phyloP scores from a whole-genome alignment of 805 yeast genomes.

The Schwanniomyces vanrijiae region DNA sequence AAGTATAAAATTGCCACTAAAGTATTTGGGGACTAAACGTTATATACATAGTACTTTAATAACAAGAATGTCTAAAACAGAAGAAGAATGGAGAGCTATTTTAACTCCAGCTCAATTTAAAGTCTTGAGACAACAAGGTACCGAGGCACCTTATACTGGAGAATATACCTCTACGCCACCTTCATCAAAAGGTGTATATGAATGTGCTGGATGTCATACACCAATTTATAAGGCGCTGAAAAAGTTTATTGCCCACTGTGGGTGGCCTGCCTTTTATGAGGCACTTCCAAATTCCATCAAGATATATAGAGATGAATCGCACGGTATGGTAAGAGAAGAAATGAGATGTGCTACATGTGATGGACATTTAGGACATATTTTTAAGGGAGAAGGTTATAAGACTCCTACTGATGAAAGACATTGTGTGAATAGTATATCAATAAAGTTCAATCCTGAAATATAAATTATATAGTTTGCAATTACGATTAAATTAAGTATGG shows the following conservation, averaged over 20 bases:
- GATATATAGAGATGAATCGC: conserved; percentile 56
- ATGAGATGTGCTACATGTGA: conserved; percentile 88
- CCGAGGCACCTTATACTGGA: conserved; percentile 69
- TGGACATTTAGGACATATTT: conserved; percentile 94
- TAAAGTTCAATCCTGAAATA: conserved; percentile 51
- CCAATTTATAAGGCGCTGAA: conserved; percentile 79
- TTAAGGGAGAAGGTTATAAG: conserved; percentile 87
- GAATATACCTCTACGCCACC: conserved; percentile 55
- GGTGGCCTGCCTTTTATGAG: conserved; percentile 97
- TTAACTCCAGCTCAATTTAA: conserved; percentile 75
- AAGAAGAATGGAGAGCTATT: conserved; percentile 77
- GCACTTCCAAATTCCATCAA: conserved; percentile 80
- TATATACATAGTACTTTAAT: neutral
- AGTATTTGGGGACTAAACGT: neutral
- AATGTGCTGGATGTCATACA: conserved; percentile 81
- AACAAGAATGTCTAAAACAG: conserved; percentile 32
- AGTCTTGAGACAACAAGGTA: conserved; percentile 72
- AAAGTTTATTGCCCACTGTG: conserved; percentile 89
- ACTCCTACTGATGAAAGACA: conserved; percentile 92
- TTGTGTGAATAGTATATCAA: conserved; percentile 85
- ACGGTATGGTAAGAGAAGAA: conserved; percentile 85
- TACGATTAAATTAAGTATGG: conserved; percentile 61
- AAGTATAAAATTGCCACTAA: neutral
- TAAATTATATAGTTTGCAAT: neutral
- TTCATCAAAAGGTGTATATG: conserved; percentile 60